phyloP scores from a whole-genome alignment of 2,329 filamentous ascomycete species.

The Aplosporella prunicola region DNA sequence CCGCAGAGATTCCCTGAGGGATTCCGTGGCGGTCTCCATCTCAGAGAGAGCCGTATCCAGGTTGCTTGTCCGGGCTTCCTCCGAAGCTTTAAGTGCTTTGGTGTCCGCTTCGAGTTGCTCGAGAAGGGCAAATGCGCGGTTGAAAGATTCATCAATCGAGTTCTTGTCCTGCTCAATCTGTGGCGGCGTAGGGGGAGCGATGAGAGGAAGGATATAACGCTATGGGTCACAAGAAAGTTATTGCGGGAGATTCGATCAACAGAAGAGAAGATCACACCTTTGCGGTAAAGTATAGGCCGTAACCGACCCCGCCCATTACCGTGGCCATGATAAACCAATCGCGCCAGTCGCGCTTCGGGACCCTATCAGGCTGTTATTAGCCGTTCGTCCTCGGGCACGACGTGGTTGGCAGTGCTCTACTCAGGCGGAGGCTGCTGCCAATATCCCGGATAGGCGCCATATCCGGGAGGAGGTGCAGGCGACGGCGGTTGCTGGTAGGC shows the following conservation, averaged over 20 bases:
- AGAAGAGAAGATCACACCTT: conserved; percentile 48
- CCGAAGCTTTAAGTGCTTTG: conserved; percentile 73
- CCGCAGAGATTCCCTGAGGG: conserved; percentile 72
- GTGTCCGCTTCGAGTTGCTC: conserved; percentile 92
- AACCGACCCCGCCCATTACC: conserved; percentile 78
- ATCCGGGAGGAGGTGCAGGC: conserved; percentile 28
- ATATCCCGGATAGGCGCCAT: conserved; percentile 45
- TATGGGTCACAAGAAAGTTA: conserved; percentile 30
- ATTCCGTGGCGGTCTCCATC: conserved; percentile 71
- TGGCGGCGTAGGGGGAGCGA: conserved; percentile 86
- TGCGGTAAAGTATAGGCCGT: conserved; percentile 78
- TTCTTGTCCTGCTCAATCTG: conserved; percentile 92
- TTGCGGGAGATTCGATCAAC: conserved; percentile 1
- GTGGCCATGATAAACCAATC: conserved; percentile 99
- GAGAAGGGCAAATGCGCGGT: conserved; percentile 79
- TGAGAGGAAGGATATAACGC: conserved; percentile 84
- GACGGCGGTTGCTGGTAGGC: conserved; percentile 38
- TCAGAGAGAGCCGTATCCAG: conserved; percentile 74
- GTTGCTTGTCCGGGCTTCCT: conserved; percentile 72
- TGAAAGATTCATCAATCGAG: conserved; percentile 84
- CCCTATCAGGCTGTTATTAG: conserved; percentile 15
- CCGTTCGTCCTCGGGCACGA: neutral
- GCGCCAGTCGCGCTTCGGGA: conserved; percentile 83
- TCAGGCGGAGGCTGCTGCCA: conserved; percentile 44
- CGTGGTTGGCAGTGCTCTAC: conserved; percentile 34